Conservation (phyloP, 2,329 filamentous ascomycete genomes). For the Cladosporium oxysporum region DNA sequence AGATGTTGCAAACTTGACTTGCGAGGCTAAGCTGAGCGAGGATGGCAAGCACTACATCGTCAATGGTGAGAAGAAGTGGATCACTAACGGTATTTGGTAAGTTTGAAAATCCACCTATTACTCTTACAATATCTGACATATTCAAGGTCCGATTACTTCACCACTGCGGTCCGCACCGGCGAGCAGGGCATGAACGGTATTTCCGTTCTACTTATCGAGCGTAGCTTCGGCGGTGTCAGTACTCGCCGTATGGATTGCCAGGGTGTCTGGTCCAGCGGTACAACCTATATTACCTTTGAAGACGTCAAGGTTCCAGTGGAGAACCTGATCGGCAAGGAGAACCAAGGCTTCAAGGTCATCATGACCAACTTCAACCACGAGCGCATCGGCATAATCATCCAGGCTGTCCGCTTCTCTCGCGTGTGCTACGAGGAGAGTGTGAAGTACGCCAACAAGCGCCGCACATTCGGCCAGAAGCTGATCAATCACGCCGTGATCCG, state of each 20-base stretch:
- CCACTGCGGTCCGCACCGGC: conserved; percentile 89
- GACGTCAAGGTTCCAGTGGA: conserved; percentile 99
- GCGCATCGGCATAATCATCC: conserved; percentile 97
- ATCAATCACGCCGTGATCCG: conserved; percentile 97
- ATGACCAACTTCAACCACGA: conserved; percentile 99
- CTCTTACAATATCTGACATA: conserved; percentile 53
- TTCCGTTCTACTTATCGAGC: conserved; percentile 88
- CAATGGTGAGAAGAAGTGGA: conserved; percentile 99
- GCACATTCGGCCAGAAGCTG: conserved; percentile 93
- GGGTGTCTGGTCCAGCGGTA: conserved; percentile 92
- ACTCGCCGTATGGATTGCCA: conserved; percentile 98
- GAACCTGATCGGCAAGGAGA: conserved; percentile 96
- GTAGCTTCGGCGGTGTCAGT: conserved; percentile 77
- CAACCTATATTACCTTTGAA: conserved; percentile 97
- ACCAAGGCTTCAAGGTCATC: conserved; percentile 97
- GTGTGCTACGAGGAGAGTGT: conserved; percentile 97
- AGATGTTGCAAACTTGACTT: conserved; percentile 92
- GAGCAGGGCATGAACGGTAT: conserved; percentile 90
- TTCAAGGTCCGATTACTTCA: conserved; percentile 79
- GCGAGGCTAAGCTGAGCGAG: conserved; percentile 90
- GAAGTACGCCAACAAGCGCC: conserved; percentile 96
- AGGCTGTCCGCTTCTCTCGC: conserved; percentile 90
- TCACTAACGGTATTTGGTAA: conserved; percentile 80
- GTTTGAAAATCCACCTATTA: neutral
- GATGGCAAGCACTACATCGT: conserved; percentile 99